phyloP scores from a whole-genome alignment of 495 filamentous ascomycete genomes.

The Hypomontagnella monticulosa region DNA sequence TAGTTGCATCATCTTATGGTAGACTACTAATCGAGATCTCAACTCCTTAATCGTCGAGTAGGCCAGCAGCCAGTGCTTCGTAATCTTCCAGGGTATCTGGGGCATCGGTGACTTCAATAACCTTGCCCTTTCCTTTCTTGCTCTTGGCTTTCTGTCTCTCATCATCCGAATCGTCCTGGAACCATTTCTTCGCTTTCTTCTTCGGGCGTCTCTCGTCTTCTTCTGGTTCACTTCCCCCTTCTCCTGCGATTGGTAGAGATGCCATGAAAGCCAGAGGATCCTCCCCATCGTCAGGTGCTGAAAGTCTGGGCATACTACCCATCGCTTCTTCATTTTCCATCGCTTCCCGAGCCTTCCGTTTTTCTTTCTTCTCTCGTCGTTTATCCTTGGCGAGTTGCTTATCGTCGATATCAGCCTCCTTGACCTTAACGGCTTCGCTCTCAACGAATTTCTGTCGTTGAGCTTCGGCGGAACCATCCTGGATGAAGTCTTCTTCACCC shows the following conservation, averaged over 20 bases:
- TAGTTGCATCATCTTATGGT: conserved; percentile 10
- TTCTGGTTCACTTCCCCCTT: conserved; percentile 43
- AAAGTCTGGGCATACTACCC: conserved; percentile 44
- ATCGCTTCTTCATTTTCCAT: conserved; percentile 61
- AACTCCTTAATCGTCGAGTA: conserved; percentile 66
- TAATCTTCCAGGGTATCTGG: conserved; percentile 90
- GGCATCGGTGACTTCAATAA: conserved; percentile 66
- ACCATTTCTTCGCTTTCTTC: conserved; percentile 54
- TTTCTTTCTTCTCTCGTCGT: conserved; percentile 85
- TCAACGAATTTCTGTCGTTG: conserved; percentile 82
- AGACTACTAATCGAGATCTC: conserved; percentile 8
- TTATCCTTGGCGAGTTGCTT: conserved; percentile 82
- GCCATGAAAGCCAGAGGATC: conserved; percentile 62
- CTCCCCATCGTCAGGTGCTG: conserved; percentile 47
- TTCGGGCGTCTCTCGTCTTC: conserved; percentile 52
- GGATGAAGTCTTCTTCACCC: conserved; percentile 79
- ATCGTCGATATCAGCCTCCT: conserved; percentile 80
- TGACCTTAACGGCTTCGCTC: conserved; percentile 74
- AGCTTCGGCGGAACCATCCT: conserved; percentile 73
- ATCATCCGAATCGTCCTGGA: conserved; percentile 55
- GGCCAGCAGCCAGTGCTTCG: conserved; percentile 84
- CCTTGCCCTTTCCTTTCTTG: conserved; percentile 58
- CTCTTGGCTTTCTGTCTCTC: conserved; percentile 56
- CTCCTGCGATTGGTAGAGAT: conserved; percentile 59
- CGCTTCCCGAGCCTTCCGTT: conserved; percentile 79